phyloP scores from a whole-genome alignment of 176 grass and related monocot species.

The Eremochloa ophiuroides region DNA sequence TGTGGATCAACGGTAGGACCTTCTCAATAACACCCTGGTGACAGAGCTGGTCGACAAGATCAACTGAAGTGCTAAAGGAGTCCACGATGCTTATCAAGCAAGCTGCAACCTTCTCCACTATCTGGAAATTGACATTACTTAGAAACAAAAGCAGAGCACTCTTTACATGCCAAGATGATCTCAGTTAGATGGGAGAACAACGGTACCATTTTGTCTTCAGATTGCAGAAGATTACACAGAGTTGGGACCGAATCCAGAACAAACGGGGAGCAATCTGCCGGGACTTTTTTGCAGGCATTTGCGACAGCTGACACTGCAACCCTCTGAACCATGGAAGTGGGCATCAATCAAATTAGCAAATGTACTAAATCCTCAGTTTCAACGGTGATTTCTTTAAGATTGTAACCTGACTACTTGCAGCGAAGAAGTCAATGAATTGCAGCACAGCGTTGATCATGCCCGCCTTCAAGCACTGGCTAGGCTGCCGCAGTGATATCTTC shows the following conservation, averaged over 20 bases:
- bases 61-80: constrained; percentile 54
- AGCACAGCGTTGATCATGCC: constrained; percentile 69
- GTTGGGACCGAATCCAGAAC: constrained; percentile 65
- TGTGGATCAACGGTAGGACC: constrained; percentile 62
- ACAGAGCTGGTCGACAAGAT: constrained; percentile 79
- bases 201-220: constrained; percentile 64
- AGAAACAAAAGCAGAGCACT: constrained; percentile 16
- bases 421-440: constrained; percentile 78
- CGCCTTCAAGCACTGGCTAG: constrained; percentile 68
- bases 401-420: constrained; percentile 73
- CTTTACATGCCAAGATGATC: not conserved
- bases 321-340: constrained; percentile 51
- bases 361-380: not conserved
- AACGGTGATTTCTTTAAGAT: not conserved
- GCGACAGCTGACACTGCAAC: constrained; percentile 69
- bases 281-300: constrained; percentile 72
- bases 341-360: constrained; percentile 15
- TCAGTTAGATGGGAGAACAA: not conserved
- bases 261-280: constrained; percentile 54
- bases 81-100: constrained; percentile 76
- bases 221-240: constrained; percentile 80
- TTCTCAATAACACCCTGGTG: constrained; percentile 60
- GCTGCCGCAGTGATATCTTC: constrained; percentile 77
- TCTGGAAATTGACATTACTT: constrained; percentile 39
- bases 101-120: constrained; percentile 70